Evolutionary conservation across 768 basidiomycete species (phyloP).

Genomic region (Kwoniella bestiolae): DNA sequence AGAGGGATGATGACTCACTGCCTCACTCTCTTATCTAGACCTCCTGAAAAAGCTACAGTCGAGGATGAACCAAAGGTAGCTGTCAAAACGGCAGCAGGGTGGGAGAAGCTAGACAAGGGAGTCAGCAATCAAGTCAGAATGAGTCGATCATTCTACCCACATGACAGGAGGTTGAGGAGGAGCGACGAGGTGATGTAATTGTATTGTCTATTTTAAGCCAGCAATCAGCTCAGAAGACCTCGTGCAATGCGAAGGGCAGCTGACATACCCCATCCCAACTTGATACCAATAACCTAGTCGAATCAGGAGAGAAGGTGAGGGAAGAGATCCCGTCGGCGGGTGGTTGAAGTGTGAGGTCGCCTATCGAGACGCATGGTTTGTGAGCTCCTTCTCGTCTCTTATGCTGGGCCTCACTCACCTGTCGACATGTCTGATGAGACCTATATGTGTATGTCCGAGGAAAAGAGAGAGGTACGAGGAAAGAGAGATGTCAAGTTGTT

Average conservation of each 20-base stretch:
- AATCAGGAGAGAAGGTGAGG: constrained; percentile 79
- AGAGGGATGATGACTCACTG: constrained; percentile 64
- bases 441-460: not conserved
- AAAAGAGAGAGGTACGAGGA: not conserved
- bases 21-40: constrained; percentile 79
- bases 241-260: not conserved
- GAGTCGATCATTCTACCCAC: constrained; percentile 38
- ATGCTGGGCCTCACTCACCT: constrained; percentile 24
- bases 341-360: constrained; percentile 58
- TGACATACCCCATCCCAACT: constrained; percentile 81
- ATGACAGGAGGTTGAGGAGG: constrained; percentile 32
- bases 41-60: constrained; percentile 77
- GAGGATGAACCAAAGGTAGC: constrained; percentile 71
- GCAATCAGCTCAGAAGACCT: not conserved
- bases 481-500: not conserved
- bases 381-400: not conserved
- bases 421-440: constrained; percentile 24
- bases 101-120: constrained; percentile 64
- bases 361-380: constrained; percentile 3
- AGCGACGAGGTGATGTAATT: constrained; percentile 38
- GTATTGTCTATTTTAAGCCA: constrained; percentile 30
- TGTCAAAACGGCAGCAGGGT: constrained; percentile 85
- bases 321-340: constrained; percentile 85
- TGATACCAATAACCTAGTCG: constrained; percentile 77
- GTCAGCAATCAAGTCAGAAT: not conserved